These are phyloP conservation scores for Phyllostachys edulis DNA, from an alignment of 176 grass and related monocot genomes.

Conservation along the genomic window DNA sequence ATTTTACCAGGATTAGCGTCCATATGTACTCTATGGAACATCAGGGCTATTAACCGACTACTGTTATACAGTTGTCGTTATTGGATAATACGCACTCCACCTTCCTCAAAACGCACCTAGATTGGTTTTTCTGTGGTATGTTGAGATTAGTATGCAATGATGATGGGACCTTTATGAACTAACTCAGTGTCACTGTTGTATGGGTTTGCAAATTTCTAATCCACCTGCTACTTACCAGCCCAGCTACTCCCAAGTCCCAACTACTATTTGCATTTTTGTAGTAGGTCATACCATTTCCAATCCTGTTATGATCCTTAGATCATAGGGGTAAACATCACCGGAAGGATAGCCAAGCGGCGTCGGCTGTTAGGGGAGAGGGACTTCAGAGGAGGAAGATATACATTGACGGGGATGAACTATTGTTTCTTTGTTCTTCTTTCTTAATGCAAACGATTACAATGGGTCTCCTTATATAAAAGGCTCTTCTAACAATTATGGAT, in stretches of 20 bases:
- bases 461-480: too few species aligned
- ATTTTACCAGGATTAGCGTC: neutral
- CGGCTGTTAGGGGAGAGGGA: too few species aligned
- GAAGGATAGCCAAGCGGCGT: too few species aligned
- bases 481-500: too few species aligned
- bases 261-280: conserved; percentile 1
- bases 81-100: neutral
- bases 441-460: too few species aligned
- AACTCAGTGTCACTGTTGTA: neutral
- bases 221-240: neutral
- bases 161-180: neutral
- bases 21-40: neutral
- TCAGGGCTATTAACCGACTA: neutral
- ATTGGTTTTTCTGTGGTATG: neutral
- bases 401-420: too few species aligned
- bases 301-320: too few species aligned
- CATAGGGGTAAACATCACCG: too few species aligned
- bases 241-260: neutral
- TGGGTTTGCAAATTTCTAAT: neutral
- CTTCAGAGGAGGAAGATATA: too few species aligned
- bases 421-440: too few species aligned
- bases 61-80: conserved; percentile 1
- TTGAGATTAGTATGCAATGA: neutral
- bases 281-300: conserved; percentile 14
- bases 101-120: neutral